Evolutionary conservation across 2,329 filamentous ascomycete species (phyloP), one percentile per base, ranked within the genome.

Genomic region (Pyrenophora tritici-repentis): DNA sequence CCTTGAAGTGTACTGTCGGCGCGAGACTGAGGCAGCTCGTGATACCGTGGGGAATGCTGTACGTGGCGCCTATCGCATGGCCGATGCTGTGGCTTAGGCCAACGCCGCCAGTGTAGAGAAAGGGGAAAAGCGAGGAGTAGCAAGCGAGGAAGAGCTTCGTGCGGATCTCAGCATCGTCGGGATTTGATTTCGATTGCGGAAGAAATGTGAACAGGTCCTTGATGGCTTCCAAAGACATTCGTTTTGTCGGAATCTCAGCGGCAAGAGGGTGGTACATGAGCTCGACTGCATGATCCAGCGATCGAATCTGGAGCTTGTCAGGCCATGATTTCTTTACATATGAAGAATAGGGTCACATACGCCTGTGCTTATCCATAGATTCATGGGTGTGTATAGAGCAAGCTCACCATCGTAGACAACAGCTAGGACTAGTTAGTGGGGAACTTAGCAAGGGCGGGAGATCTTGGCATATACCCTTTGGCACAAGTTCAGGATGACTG

Each of bases 281-380:
- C 65, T 84, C 81, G 35, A 83, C 76, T 6, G 81, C 80, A 56
- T 84, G 81, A 51, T 83, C 81, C 35, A 84, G 68, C 0, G 81
- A 79, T 34, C 81, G 72, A 39, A 84, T 75, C 34, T 72, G 36
- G 13, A 12, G 2, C 7, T n/a, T 5, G 16, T 64, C 18, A 68
- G 50, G 16, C 12, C 34, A 17, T 14, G 12, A 3, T 29, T 22
- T 9, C 9, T 17, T 10, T 10, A 7, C 8, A 4, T 31, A 29
- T n/a, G 12, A 4, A 17, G 14, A 24, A 20, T 10, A 6, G n/a
- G 17, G 33, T 10, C 10, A 53, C 67, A 38, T 62, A 72, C 70
- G 12, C 77, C 81, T 4, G 81, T 83, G 44, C 77, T 78, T 36
- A 81, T 72, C 74, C 78, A 81, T 1, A 83, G 73, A 51, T 72